Percentiles rank a stretch among this genome's conserved stretches.
Conservation (phyloP, 352 stramenopile species). For the Plasmopara viticola region DNA sequence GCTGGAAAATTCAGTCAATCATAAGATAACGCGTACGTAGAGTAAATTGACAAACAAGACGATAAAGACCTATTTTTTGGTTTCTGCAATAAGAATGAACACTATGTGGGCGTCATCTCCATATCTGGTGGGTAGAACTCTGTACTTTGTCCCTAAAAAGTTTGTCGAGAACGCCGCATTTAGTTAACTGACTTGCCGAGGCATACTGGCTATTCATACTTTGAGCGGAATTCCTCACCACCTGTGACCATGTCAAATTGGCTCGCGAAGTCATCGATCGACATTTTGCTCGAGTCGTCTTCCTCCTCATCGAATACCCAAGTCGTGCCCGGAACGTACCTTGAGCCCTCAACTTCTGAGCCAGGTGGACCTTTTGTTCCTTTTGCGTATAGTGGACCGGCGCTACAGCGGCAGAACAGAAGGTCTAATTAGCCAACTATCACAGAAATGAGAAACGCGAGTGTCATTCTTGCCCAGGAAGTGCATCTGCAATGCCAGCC, state of each 20-base stretch:
- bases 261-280: constrained; percentile 83
- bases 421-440: not conserved
- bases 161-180: constrained; percentile 13
- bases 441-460: not conserved
- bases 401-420: constrained; percentile 25
- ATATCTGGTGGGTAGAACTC: constrained; percentile 17
- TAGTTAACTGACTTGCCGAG: constrained; percentile 7
- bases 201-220: constrained; percentile 31
- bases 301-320: constrained; percentile 88
- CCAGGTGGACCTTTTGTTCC: constrained; percentile 65
- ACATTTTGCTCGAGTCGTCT: constrained; percentile 63
- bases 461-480: constrained; percentile 52
- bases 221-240: constrained; percentile 80
- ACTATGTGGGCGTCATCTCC: constrained; percentile 8
- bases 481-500: constrained; percentile 64
- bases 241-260: constrained; percentile 85
- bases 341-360: constrained; percentile 53
- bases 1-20: too few relatives aligned
- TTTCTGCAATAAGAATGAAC: constrained; percentile 20
- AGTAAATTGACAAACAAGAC: too few relatives aligned
- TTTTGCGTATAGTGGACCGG: constrained; percentile 78
- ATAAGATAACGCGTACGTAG: too few relatives aligned
- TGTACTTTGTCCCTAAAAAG: constrained; percentile 11
- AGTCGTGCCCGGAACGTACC: constrained; percentile 85
- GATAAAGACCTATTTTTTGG: not conserved